Conservation (phyloP, 148 eudicot genomes). For the Camellia sinensis region DNA sequence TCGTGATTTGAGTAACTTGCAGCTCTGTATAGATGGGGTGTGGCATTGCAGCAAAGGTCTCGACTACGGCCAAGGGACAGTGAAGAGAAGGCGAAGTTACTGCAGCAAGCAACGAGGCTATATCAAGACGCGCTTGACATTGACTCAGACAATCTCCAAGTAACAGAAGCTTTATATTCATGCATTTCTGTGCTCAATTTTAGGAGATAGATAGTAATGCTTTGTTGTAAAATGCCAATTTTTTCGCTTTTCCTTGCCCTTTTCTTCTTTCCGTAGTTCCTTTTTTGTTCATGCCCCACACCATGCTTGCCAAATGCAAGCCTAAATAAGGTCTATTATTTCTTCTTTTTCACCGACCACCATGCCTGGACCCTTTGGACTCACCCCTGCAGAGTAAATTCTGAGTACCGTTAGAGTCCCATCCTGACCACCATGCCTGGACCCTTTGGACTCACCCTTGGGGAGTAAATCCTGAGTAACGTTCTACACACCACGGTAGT, state of each 20-base stretch:
- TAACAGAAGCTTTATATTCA: constrained; percentile 61
- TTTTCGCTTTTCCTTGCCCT: background rate
- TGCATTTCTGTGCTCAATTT: constrained; percentile 69
- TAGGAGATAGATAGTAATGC: constrained; percentile 26
- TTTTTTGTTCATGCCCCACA: background rate
- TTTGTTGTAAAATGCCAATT: background rate
- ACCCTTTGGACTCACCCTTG: no score
- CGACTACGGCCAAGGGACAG: constrained; percentile 62
- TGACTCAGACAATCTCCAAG: constrained; percentile 65
- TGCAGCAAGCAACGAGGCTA: constrained; percentile 87
- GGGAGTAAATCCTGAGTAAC: no score
- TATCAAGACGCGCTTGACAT: constrained; percentile 84
- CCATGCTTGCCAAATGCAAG: background rate
- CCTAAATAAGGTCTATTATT: no score
- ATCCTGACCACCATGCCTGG: no score
- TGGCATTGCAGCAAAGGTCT: constrained; percentile 81
- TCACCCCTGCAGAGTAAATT: no score
- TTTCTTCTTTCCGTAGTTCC: no score
- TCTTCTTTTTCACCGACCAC: no score
- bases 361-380: no score
- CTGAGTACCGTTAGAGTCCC: no score
- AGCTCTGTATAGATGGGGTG: constrained; percentile 96
- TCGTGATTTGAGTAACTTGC: constrained; percentile 22
- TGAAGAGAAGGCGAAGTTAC: constrained; percentile 72
- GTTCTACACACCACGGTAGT: no score